Percentiles rank a stretch among this genome's conserved stretches.
phyloP scores from a whole-genome alignment of 345 rosid species.

The Eucalyptus victrix region DNA sequence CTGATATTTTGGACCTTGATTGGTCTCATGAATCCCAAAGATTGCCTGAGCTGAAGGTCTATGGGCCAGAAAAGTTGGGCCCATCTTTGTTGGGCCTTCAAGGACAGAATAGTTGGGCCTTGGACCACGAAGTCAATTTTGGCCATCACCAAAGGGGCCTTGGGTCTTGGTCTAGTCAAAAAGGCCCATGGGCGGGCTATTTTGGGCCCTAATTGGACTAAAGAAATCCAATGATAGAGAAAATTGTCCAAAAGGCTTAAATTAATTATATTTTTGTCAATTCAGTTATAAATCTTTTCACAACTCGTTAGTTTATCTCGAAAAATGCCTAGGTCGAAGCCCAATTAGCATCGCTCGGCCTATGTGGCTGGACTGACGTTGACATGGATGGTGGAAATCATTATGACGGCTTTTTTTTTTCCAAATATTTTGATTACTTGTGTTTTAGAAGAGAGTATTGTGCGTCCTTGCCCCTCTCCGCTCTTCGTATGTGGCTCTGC shows the following conservation, averaged over 20 bases:
- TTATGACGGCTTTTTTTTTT: accelerated
- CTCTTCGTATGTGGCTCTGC: accelerated
- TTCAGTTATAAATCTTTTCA: accelerated
- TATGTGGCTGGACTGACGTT: accelerated
- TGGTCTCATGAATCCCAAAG: background rate
- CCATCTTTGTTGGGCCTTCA: accelerated
- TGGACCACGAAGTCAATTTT: background rate
- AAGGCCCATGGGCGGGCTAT: background rate
- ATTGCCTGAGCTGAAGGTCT: background rate
- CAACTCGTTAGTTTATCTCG: accelerated
- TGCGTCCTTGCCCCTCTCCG: accelerated
- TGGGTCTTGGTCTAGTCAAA: background rate
- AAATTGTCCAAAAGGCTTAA: accelerated
- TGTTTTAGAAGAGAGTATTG: too few species aligned
- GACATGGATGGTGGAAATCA: accelerated
- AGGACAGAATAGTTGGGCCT: background rate
- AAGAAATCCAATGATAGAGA: background rate
- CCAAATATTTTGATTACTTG: too few species aligned
- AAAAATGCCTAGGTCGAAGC: accelerated
- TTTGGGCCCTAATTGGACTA: background rate
- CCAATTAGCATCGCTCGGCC: accelerated
- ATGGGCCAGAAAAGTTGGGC: background rate
- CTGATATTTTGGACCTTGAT: background rate
- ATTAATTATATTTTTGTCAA: accelerated
- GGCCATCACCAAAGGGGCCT: background rate